A percentile compares a stretch with the other conserved stretches of the same genome.
Conservation (phyloP, 2,329 filamentous ascomycete species). For the Penicillium sp. region DNA sequence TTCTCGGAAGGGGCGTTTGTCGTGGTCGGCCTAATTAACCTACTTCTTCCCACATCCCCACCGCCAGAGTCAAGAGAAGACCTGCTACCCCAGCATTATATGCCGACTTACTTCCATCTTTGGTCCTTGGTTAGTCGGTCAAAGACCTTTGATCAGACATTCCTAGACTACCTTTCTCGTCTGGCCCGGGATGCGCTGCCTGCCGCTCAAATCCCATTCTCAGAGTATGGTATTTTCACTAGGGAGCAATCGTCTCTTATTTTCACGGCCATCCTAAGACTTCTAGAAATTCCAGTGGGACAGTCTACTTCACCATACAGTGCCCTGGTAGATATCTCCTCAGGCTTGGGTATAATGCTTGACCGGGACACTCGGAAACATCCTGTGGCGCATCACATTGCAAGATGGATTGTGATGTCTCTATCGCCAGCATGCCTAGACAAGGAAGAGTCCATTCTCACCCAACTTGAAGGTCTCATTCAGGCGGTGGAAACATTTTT, state of each 20-base stretch:
- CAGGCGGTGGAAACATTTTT: constrained; percentile 98
- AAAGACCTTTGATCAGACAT: constrained; percentile 81
- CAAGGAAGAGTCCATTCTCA: constrained; percentile 77
- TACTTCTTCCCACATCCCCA: constrained; percentile 83
- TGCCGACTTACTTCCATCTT: constrained; percentile 94
- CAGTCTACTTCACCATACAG: constrained; percentile 94
- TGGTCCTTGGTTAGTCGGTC: constrained; percentile 95
- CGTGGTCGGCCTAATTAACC: constrained; percentile 83
- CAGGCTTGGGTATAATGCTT: constrained; percentile 82
- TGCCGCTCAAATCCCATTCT: constrained; percentile 76
- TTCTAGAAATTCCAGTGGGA: constrained; percentile 95
- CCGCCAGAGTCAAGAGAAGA: constrained; percentile 69
- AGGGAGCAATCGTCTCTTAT: constrained; percentile 89
- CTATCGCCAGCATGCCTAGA: constrained; percentile 82
- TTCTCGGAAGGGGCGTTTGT: constrained; percentile 92
- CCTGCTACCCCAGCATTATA: constrained; percentile 84
- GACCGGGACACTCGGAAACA: constrained; percentile 95
- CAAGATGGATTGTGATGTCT: constrained; percentile 90
- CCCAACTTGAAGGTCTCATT: constrained; percentile 86
- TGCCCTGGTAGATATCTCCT: constrained; percentile 75
- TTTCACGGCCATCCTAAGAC: constrained; percentile 85
- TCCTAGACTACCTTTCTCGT: constrained; percentile 87
- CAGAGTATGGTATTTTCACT: constrained; percentile 87
- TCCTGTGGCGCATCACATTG: constrained; percentile 88
- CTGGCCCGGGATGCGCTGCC: constrained; percentile 82